These are phyloP conservation scores for Pyrenochaeta sp. DNA, from an alignment of 2,329 filamentous ascomycete species.

Conservation along the genomic window DNA sequence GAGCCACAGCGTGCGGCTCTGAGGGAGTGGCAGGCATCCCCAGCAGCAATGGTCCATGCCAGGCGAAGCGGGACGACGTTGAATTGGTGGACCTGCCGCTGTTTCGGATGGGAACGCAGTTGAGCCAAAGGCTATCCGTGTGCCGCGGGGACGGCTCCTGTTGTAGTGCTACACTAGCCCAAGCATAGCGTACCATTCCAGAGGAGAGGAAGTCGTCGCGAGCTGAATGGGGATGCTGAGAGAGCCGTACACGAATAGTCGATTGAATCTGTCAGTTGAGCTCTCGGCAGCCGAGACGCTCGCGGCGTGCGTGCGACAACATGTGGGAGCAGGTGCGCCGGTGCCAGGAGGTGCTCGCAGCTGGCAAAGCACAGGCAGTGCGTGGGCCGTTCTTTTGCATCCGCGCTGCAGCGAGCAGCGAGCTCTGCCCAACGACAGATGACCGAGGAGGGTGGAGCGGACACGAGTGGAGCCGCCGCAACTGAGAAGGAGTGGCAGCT, in stretches of 20 bases:
- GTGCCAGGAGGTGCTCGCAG: slow-evolving; percentile 27
- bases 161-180: slow-evolving; percentile 29
- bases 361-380: slow-evolving; percentile 20
- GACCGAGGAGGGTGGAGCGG: slow-evolving; percentile 19
- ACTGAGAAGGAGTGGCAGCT: slow-evolving; percentile 6
- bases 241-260: slow-evolving; percentile 14
- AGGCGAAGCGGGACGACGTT: slow-evolving; percentile 42
- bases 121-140: slow-evolving; percentile 25
- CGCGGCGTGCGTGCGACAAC: slow-evolving; percentile 23
- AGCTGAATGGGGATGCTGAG: slow-evolving; percentile 20
- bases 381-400: slow-evolving; percentile 32
- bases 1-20: slow-evolving; percentile 48
- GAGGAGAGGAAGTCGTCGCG: slow-evolving; percentile 16
- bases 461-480: slow-evolving; percentile 7
- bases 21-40: slow-evolving; percentile 39
- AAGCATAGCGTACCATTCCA: slow-evolving; percentile 9
- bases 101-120: slow-evolving; percentile 32
- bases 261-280: slow-evolving; percentile 11
- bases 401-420: slow-evolving; percentile 32
- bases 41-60: slow-evolving; percentile 23
- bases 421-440: slow-evolving; percentile 31
- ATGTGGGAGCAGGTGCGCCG: slow-evolving; percentile 29
- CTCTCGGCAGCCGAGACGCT: slow-evolving; percentile 30
- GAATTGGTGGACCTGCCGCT: slow-evolving; percentile 35
- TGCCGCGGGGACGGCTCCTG: slow-evolving; percentile 36